phyloP scores from a whole-genome alignment of 495 filamentous ascomycete species.

The Talaromyces stipitatus region DNA sequence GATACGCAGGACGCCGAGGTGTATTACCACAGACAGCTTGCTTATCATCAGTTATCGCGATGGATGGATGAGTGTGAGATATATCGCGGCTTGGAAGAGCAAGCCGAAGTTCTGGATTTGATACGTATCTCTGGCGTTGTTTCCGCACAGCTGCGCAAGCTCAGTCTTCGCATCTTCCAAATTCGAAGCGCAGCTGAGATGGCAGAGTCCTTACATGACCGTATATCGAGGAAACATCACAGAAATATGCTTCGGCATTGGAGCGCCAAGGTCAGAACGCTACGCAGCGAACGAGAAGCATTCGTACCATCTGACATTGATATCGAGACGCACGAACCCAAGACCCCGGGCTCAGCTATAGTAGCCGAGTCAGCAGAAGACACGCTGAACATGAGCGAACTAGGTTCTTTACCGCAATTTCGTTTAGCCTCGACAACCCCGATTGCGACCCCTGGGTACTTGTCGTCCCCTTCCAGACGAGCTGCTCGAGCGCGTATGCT shows the following conservation, averaged over 20 bases:
- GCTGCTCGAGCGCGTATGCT: constrained; percentile 44
- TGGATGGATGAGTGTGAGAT: constrained; percentile 37
- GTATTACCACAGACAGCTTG: constrained; percentile 33
- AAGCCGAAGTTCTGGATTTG: constrained; percentile 40
- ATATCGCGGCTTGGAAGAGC: constrained; percentile 37
- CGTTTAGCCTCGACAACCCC: constrained; percentile 32
- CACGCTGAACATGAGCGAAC: constrained; percentile 40
- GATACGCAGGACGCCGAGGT: constrained; percentile 33
- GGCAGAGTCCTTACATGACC: constrained; percentile 46
- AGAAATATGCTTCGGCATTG: constrained; percentile 52
- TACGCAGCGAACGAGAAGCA: constrained; percentile 28
- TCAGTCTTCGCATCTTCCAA: constrained; percentile 46
- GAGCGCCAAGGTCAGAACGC: constrained; percentile 41
- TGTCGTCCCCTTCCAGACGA: constrained; percentile 51
- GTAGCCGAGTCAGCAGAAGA: constrained; percentile 6
- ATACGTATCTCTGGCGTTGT: constrained; percentile 38
- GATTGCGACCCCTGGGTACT: constrained; percentile 43
- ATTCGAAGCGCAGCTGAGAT: constrained; percentile 37
- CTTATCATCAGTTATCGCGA: constrained; percentile 36
- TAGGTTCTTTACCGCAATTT: constrained; percentile 27
- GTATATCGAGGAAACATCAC: constrained; percentile 47
- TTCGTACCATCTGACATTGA: constrained; percentile 19
- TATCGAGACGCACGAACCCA: not conserved
- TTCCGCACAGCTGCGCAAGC: constrained; percentile 37
- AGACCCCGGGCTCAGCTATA: constrained; percentile 1